phyloP scores from a whole-genome alignment of 176 grass and related monocot genomes.

The Alloteropsis semialata region DNA sequence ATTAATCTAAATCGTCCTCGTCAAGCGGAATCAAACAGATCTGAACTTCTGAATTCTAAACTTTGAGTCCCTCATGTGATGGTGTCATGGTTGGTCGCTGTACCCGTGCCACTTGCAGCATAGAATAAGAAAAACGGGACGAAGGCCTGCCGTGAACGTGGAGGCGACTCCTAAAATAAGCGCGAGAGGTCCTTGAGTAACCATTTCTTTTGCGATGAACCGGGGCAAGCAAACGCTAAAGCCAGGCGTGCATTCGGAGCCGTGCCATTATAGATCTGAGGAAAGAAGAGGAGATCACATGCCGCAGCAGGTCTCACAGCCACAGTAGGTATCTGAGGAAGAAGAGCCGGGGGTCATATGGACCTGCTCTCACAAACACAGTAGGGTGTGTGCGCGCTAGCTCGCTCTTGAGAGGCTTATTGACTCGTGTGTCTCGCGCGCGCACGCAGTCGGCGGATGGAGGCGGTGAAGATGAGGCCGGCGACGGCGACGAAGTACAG shows the following conservation, averaged over 20 bases:
- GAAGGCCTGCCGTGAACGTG: constrained; percentile 26
- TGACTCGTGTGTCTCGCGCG: not conserved
- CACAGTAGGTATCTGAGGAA: too few relatives aligned
- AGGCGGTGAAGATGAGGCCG: constrained; percentile 32
- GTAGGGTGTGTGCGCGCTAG: too few relatives aligned
- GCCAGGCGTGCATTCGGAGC: not conserved
- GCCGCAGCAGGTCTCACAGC: not conserved
- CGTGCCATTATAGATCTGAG: constrained; percentile 30
- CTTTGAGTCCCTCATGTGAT: not conserved
- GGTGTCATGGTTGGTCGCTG: too few relatives aligned
- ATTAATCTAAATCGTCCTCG: not conserved
- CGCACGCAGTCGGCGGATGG: constrained; percentile 7
- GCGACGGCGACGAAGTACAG: constrained; percentile 37
- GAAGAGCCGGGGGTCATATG: too few relatives aligned
- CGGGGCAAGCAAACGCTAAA: not conserved
- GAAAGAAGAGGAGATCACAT: not conserved
- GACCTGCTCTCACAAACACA: too few relatives aligned
- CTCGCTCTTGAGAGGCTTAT: too few relatives aligned
- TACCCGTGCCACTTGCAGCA: constrained; percentile 14
- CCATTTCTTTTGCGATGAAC: not conserved
- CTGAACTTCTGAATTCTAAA: not conserved
- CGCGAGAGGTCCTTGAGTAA: not conserved
- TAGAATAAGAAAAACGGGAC: constrained; percentile 6
- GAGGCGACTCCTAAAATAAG: constrained; percentile 23
- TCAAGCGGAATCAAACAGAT: not conserved